Base-by-base conservation (phyloP, 2,329 filamentous ascomycete genomes). In the Trichoderma cornu-damae region DNA sequence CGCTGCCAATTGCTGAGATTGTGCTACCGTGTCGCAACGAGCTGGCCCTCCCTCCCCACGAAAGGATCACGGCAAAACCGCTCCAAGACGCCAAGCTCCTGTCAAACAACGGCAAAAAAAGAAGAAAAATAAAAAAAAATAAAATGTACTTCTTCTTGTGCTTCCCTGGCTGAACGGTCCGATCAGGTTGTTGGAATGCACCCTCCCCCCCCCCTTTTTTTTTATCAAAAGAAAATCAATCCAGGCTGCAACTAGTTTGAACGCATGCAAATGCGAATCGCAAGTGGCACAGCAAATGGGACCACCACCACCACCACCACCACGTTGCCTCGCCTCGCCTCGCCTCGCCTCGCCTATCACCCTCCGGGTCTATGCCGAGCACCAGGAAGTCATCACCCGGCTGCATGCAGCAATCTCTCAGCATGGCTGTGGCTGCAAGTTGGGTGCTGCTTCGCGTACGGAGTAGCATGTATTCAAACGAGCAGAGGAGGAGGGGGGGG, bases 191-290 rank as follows among this genome's bases (percentile, higher is more conserved):
- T 16, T 53, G 50, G 38, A 53, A 53, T 53, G 50, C 50, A 18
- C 43, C 50, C 5, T 12, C 50, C 50, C 5, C 32, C 50, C 50
- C 26, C 50, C 50, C 38, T 43, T 38, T 35, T 35, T 53, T 38
- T n/a, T n/a, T n/a, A n/a, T n/a, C n/a, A n/a, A 53, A 44, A 34
- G n/a, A 35, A 16, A 43, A 34, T 37, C 50, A 43, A 34, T 37
- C 50, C 50, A 53, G 44, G 50, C 16, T 53, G 50, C 50, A 52
- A 28, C 26, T 26, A 32, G 24, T 42, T n/a, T 52, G 49, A 38
- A 42, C 37, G 37, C 49, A 52, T 53, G 50, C 50, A 18, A 53
- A 52, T 53, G 50, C 50, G 14, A 53, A 53, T 44, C 50, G 38
- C 38, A 53, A 34, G 30, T 44, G 28, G 37, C 38, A 53, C 50